Base-by-base conservation (phyloP, 768 basidiomycete species). In the Russula ochroleuca region DNA sequence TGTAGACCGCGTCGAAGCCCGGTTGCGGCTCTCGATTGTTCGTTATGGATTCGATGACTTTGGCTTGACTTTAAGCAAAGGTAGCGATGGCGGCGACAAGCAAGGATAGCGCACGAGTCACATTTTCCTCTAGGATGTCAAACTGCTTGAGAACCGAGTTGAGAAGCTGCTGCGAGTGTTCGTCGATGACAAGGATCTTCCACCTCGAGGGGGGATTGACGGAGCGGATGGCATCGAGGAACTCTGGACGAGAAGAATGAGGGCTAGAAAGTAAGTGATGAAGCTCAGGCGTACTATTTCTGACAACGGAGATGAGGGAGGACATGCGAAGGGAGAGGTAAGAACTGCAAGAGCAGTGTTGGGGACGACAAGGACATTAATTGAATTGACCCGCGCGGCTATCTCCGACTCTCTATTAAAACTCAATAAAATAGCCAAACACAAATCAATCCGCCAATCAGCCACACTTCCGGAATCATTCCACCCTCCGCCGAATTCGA, bases 181-280 rank as follows among this genome's bases (percentile, higher is more conserved):
- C 92, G 74, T 99, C 97, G 58, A 98, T 90, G 63, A 99, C 94
- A 49, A 98, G 84, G 69, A 97, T 90, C 83, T 99, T 99, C 97
- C 97, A 99, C 81, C 85, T 79, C 62, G 84, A 85, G 21, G 88
- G 85, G 2, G 95, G 92, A 71, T 88, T 85, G 52, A 93, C 92
- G 50, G 91, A 90, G 73, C 90, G 83, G 70, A 96, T 88, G 19
- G 90, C 86, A 54, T 93, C 90, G 65, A 95, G 81, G 73, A 95
- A 94, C 72, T 89, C 93, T 95, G 70, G 8, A 63, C 35, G 28
- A 21, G 21, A 59, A 37, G 41, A 41, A 63, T 67, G 55, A 47
- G 57, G 25, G 50, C 38, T 28, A 28, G 35, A 31, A 8, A n/a
- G 33, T 6, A 2, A n/a, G 23, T 5, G 25, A 38, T 31, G 57